These are phyloP conservation scores for Spergularia marina DNA, from an alignment of 148 eudicot species.

Conservation along the genomic window DNA sequence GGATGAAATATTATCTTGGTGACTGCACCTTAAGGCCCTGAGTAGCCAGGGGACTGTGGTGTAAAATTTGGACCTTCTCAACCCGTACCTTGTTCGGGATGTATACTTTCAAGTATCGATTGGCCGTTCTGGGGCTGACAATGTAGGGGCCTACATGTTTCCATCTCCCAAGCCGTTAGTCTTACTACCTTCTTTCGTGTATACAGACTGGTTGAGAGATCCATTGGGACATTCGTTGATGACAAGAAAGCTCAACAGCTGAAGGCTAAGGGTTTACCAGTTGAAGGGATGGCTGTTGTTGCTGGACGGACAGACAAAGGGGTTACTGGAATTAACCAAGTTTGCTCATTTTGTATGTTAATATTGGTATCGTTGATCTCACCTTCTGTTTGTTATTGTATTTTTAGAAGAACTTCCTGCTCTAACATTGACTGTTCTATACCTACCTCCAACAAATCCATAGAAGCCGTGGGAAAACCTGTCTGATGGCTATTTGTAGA, in stretches of 20 bases:
- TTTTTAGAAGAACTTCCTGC: not conserved
- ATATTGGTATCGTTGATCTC: slow-evolving; percentile 17
- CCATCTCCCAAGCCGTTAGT: not conserved
- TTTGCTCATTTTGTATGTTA: slow-evolving; percentile 88
- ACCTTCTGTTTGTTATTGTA: not conserved
- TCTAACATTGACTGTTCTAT: not conserved
- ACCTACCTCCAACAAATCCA: not conserved
- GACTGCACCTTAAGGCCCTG: not conserved
- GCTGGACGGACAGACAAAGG: slow-evolving; percentile 99
- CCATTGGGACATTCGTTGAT: slow-evolving; percentile 81
- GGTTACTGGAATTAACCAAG: slow-evolving; percentile 86
- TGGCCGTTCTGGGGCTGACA: not conserved
- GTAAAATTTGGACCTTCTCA: not conserved
- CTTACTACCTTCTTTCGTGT: slow-evolving; percentile 20
- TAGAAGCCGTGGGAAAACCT: not conserved
- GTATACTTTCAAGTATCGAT: not conserved
- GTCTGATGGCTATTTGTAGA: not conserved
- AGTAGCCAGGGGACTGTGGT: not conserved
- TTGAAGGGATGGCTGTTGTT: slow-evolving; percentile 66
- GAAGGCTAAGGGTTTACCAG: slow-evolving; percentile 75
- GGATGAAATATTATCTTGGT: not conserved
- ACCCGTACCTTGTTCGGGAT: not conserved
- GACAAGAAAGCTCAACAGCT: slow-evolving; percentile 65
- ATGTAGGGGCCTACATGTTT: not conserved
- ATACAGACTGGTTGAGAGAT: slow-evolving; percentile 63